Evolutionary conservation across 169 alveolate genomes (phyloP).

Genomic region (Plasmodium vivax): DNA sequence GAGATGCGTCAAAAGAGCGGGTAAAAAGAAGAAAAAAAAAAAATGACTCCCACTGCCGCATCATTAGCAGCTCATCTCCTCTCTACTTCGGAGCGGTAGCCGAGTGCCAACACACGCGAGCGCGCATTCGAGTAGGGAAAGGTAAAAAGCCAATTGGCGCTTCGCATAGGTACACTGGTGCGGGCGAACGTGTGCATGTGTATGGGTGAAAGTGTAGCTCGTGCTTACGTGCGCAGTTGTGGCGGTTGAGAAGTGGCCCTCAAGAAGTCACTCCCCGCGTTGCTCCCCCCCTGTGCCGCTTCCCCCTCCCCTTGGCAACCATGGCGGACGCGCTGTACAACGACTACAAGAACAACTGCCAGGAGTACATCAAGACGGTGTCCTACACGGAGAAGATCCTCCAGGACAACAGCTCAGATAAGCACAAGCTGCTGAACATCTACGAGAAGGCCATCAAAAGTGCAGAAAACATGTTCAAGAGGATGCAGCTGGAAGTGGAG

Average conservation of each 20-base stretch:
- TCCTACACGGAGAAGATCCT: constrained; percentile 52
- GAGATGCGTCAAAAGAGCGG: neutral
- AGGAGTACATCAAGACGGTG: constrained; percentile 49
- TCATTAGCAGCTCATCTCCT: neutral
- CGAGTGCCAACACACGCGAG: neutral
- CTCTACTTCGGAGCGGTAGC: neutral
- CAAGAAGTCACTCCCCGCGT: neutral
- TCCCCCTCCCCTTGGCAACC: neutral
- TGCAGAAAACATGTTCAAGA: constrained; percentile 60
- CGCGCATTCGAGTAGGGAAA: neutral
- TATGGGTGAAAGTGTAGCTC: neutral
- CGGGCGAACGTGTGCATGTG: neutral
- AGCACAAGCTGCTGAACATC: constrained; percentile 33
- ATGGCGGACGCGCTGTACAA: constrained; percentile 66
- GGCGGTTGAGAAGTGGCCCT: neutral
- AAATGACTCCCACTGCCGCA: neutral
- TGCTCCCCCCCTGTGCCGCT: neutral
- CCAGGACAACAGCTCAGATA: constrained; percentile 55
- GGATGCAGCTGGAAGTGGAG: constrained; percentile 64
- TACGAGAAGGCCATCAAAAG: constrained; percentile 63
- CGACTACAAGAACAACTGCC: constrained; percentile 60
- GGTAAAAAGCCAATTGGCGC: neutral
- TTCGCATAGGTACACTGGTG: neutral
- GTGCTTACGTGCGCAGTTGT: neutral
- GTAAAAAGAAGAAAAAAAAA: neutral